Percentiles rank a stretch among this genome's conserved stretches.
These are phyloP conservation scores for Pythium monospermum DNA, from an alignment of 352 stramenopile genomes.

Conservation along the genomic window DNA sequence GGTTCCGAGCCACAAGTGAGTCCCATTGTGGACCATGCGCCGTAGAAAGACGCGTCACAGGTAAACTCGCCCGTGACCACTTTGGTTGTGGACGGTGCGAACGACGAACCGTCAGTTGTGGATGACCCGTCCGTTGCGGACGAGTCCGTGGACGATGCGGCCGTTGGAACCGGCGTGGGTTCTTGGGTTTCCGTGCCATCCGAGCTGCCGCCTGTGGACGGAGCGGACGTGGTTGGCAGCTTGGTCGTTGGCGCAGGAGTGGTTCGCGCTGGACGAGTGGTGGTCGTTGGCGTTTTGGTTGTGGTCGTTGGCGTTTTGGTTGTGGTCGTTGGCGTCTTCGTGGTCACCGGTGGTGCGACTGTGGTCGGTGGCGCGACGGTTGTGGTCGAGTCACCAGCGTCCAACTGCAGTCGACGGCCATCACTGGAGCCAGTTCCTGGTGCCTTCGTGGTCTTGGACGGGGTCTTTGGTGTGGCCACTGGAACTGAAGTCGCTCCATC, in stretches of 20 bases:
- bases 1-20: conserved; percentile 50
- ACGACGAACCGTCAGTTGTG: neutral
- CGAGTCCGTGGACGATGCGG: conserved; percentile 2
- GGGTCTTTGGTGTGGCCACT: neutral
- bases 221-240: conserved; percentile 16
- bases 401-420: conserved; percentile 10
- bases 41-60: conserved; percentile 74
- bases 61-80: conserved; percentile 48
- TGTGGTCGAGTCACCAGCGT: neutral
- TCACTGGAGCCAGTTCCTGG: conserved; percentile 6
- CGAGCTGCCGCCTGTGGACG: conserved; percentile 2
- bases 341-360: conserved; percentile 5
- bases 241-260: conserved; percentile 19
- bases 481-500: neutral
- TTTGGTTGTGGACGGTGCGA: neutral
- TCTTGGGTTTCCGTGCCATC: conserved; percentile 2
- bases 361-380: conserved; percentile 6
- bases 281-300: neutral
- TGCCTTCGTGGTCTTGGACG: neutral
- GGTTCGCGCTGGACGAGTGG: neutral
- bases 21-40: conserved; percentile 61
- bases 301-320: conserved; percentile 9
- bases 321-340: conserved; percentile 8
- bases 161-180: conserved; percentile 2
- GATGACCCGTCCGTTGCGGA: too few species aligned